Base-by-base conservation (phyloP, 1,284 basidiomycete genomes). In the Coniferiporia sulphurascens region DNA sequence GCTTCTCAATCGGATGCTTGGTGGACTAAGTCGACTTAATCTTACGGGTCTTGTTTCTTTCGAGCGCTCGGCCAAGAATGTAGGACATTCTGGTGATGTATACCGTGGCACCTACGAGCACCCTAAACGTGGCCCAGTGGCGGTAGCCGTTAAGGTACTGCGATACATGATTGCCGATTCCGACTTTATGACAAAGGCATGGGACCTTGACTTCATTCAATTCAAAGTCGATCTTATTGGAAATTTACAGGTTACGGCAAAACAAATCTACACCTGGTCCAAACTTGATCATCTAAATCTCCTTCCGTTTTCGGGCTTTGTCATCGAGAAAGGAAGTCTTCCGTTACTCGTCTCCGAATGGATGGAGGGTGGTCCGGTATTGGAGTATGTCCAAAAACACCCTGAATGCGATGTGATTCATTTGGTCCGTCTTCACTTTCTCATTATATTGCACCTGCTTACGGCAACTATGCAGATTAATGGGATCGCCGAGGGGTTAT, bases 321-420 rank as follows among this genome's bases (percentile, higher is more conserved):
- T 38, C 10, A n/a, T 49, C 3, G 58, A 59, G 34, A 4, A 49
- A 13, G 15, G 54, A 22, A 36, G 34, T 6, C 45, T 48, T 59
- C 58, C 54, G 19, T 7, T 32, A 9, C 41, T 62, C 22, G 22
- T 62, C 32, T 62, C 61, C 5, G 57, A 62, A 38, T 62, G 52
- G 34, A 62, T 62, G 57, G 57, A 55, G 32, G 55, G 56, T 22
- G 57, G 61, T 10, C 55, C 56, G 22, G 46, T 49, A 13, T n/a
- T 45, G 10, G 38, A 44, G 19, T 62, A 55, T 48, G 48, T 62
- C 15, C 43, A 49, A n/a, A 17, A 15, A 8, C 55, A 56, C 38
- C 19, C 60, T 4, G 41, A 46, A 6, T 35, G 41, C 12, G 21
- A 61, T n/a, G 13, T 61, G 10, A 21, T 54, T 9, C 19, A 17